Evolutionary conservation across 331 rosid genomes (phyloP), one percentile per base, ranked within the genome.

Genomic region (Phaseolus coccineus): DNA sequence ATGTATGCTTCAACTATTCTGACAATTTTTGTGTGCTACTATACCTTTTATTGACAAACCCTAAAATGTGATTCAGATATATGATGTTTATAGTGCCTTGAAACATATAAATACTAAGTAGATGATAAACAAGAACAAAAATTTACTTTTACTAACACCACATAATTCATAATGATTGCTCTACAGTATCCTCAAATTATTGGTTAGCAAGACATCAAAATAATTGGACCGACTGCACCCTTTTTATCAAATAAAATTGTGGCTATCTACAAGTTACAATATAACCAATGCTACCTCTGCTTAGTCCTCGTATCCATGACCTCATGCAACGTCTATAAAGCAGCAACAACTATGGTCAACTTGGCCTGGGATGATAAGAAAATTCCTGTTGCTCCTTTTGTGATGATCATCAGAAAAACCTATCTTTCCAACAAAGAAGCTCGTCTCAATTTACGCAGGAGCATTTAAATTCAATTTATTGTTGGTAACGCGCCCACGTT

Each of bases 201-300:
- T 25, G 55, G 69, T 76, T 76, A 39, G 44, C 31, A 19, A 82
- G 51, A 42, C 42, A 16, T 13, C 53, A 64, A n/a, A 76, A 81
- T 59, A 70, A 22, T 55, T 69, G 12, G 39, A 67, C 59, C 51
- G 27, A 71, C 56, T 65, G 30, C 57, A 31, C 64, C 52, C 12
- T 15, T 67, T 25, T 47, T 63, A 52, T 63, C 79, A 71, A 77
- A 82, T 58, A 37, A 57, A 71, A 44, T 46, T 25, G 73, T 82
- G 71, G 58, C 57, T 77, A 71, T 82, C 77, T 77, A 77, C 82
- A 77, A 8, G 56, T 77, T 61, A 61, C 55, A 76, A 30, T 42
- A 61, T 30, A 59, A 35, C 42, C 73, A 35, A 50, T 67, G 80
- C 16, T 48, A 77, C 52, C 74, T 50, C 22, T 64, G 62, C 0